These are phyloP conservation scores for Candida tropicalis DNA, from an alignment of 1,139 yeast species.

Conservation along the genomic window DNA sequence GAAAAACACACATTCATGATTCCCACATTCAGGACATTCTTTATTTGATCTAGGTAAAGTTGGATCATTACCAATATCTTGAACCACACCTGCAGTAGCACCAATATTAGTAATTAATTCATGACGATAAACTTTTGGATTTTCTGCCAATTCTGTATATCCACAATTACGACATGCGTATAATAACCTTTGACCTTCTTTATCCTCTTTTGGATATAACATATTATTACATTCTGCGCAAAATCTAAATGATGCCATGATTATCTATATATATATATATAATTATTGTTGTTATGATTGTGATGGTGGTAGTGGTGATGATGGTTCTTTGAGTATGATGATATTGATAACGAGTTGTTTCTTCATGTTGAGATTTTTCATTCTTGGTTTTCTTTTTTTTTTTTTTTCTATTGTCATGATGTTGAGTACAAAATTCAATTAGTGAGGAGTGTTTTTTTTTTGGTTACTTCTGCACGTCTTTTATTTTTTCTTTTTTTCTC, in stretches of 20 bases:
- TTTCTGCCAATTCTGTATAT: conserved; percentile 89
- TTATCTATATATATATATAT: not conserved
- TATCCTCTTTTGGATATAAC: conserved; percentile 98
- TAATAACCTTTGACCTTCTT: conserved; percentile 66
- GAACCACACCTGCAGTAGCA: conserved; percentile 97
- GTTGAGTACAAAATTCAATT: no score
- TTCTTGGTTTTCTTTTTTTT: not conserved
- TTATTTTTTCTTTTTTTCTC: no score
- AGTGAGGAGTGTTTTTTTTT: no score
- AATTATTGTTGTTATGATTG: no score
- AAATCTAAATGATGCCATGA: conserved; percentile 88
- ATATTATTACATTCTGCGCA: conserved; percentile 96
- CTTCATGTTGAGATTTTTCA: not conserved
- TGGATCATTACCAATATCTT: conserved; percentile 95
- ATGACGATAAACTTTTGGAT: conserved; percentile 88
- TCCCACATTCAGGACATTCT: conserved; percentile 88
- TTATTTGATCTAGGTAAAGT: conserved; percentile 93
- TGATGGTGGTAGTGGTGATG: not conserved
- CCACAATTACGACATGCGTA: conserved; percentile 96
- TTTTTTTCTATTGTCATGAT: no score
- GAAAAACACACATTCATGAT: conserved; percentile 91
- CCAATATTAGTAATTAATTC: conserved; percentile 88
- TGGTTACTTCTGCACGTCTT: no score
- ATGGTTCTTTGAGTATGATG: no score
- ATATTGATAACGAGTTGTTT: not conserved